A percentile compares a stretch with the other conserved stretches of the same genome.
Evolutionary conservation across 2,329 filamentous ascomycete genomes (phyloP).

Genomic region (Fusarium staphyleae): DNA sequence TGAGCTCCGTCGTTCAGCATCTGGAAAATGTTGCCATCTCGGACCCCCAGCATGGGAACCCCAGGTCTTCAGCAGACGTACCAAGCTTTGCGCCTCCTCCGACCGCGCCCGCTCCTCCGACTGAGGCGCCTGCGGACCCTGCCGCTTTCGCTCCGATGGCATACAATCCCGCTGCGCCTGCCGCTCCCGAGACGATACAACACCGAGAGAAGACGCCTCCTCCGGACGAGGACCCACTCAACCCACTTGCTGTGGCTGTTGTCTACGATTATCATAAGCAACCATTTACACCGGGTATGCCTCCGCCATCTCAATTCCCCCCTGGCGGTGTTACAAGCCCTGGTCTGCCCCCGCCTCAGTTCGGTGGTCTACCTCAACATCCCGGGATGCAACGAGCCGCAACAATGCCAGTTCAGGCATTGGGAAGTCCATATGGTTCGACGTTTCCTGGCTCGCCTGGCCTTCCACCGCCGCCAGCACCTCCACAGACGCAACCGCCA

Average conservation of each 20-base stretch:
- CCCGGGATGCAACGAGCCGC: conserved; percentile 56
- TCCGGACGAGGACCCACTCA: conserved; percentile 67
- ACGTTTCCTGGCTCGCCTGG: conserved; percentile 56
- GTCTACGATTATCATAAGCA: conserved; percentile 62
- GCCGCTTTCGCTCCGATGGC: conserved; percentile 68
- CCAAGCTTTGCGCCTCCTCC: conserved; percentile 37
- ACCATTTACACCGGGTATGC: conserved; percentile 61
- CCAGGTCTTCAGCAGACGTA: conserved; percentile 29
- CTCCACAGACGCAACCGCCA: conserved; percentile 43
- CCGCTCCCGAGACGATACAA: conserved; percentile 73
- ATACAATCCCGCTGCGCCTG: conserved; percentile 81
- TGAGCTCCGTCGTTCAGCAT: conserved; percentile 76
- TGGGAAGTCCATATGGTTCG: conserved; percentile 54
- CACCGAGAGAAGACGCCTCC: conserved; percentile 84
- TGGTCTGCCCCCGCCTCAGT: conserved; percentile 52
- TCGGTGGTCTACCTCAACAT: conserved; percentile 49
- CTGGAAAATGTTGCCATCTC: conserved; percentile 75
- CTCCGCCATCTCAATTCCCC: conserved; percentile 55
- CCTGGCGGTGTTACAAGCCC: conserved; percentile 53
- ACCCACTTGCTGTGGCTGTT: conserved; percentile 65
- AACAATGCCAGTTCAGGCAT: conserved; percentile 57
- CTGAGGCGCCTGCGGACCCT: conserved; percentile 33
- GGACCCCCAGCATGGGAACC: conserved; percentile 56
- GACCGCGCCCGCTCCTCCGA: conserved; percentile 28
- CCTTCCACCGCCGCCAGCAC: conserved; percentile 47